Base-by-base conservation (phyloP, 805 yeast genomes). In the Wickerhamiella brachini region DNA sequence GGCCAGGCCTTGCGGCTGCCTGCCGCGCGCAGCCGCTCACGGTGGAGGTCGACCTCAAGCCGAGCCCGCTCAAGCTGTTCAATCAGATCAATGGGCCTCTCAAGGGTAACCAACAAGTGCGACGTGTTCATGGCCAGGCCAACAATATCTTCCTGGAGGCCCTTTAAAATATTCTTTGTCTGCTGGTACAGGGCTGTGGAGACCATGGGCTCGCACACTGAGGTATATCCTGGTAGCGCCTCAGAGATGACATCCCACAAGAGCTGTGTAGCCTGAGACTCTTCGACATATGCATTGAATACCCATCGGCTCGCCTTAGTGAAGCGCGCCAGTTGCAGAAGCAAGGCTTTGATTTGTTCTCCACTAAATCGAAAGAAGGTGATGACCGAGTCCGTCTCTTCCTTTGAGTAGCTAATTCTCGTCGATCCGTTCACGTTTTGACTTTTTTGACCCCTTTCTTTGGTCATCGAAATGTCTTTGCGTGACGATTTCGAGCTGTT, bases 1-100 rank as follows among this genome's bases (percentile, higher is more conserved):
- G 65, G 65, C 65, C 69, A 66, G 13, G 63, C 51, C n/a, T 53
- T 51, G 21, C 54, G 53, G 37, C 51, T 54, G 3, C 59, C 56
- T 15, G 64, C 54, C 48, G 53, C 52, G 26, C 53, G 52, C 29
- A 64, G 58, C 39, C 52, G 22, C 29, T 56, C 54, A 26, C 61
- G 63, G 15, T 57, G 50, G 31, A 51, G 56, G 15, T 45, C 43
- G 20, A 66, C 45, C n/a, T 50, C 49, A 5, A 7, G 20, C n/a
- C 62, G 58, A 29, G 59, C 57, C 12, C 51, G 51, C n/a, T 49
- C 44, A 34, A 68, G 55, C 24, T 61, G 60, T 13, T 49, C 48
- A 3, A 65, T 60, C 22, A 64, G 45, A 12, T 50, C 47, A 8
- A 58, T 44, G 1, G 71, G 71, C 44, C 56, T 58, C 7, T 50